Base-by-base conservation (phyloP, 139 green algal genomes). In the Ulvella scutata region DNA sequence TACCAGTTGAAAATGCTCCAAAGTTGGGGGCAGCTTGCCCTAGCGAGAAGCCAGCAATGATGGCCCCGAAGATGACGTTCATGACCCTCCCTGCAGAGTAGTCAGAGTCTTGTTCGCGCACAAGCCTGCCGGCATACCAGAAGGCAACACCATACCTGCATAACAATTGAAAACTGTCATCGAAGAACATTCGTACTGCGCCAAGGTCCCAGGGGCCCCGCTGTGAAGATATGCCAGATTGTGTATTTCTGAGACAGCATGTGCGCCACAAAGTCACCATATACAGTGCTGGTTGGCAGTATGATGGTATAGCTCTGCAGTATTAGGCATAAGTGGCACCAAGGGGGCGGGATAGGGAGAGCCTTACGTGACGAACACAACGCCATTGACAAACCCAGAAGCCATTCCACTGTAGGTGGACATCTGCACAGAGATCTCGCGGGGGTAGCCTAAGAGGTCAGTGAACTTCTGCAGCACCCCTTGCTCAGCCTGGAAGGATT, bases 11-110 rank as follows among this genome's bases (percentile, higher is more conserved):
- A 29, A 67, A 67, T 23, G 51, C 33, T 26, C 51, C 51, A 67
- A 67, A 67, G 51, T 67, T 67, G 4, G 51, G 38, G 39, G 76
- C 73, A 72, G 87, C 84, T 80, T 88, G 80, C 3, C 81, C 81
- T 3, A 88, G 82, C 31, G 78, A 84, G 79, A 89, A 88, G 31
- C 85, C 84, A 13, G 87, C 92, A 36, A 97, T 81, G 13, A 96
- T 82, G 2, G 89, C 84, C 0, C 88, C 76, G 67, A 97, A 85
- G 17, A 96, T 81, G 10, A 93, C 87, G 28, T 77, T 87, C 39
- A 93, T 43, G n/a, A 93, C 86, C 21, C 86, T 61, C 4, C 83
- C 83, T 35, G 83, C 84, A 44, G 37, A 26, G 62, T 73, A 80
- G 36, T 26, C 44, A 38, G 17, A n/a, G 67, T 21, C 17, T 75